Evolutionary conservation across 768 basidiomycete species (phyloP), one percentile per base, ranked within the genome.

Genomic region (Lactifluus hygrophoroides): DNA sequence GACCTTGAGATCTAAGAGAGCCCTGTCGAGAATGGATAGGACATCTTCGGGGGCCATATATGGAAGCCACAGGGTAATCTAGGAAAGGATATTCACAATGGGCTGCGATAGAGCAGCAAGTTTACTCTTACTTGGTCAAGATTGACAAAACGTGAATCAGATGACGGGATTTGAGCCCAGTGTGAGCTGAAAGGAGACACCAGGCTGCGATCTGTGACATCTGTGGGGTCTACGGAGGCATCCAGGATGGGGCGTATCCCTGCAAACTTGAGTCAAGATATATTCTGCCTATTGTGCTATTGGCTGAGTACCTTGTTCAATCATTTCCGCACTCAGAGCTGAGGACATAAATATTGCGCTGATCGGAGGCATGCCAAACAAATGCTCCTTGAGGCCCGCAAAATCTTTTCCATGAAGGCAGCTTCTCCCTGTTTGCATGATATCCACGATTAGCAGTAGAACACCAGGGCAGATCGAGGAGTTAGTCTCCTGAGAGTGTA

Each of bases 51-150:
- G 65, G 5, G 72, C 67, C 64, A 85, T 75, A 64, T 79, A 86
- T 40, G 72, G 74, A 43, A 86, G 71, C 88, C 88, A 90, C 14
- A 78, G 59, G 3, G 54, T 44, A 17, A 70, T 66, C 25, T 67
- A 46, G 49, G n/a, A 50, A 43, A 51, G 50, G 52, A 13, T 23
- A 25, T 25, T 14, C 45, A 30, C 7, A 14, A 19, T 25, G 19
- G 11, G 25, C 1, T 17, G 5, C 13, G 9, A 27, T n/a, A 35
- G 23, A 10, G 8, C 17, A 11, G 17, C n/a, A 23, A 28, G 16
- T 16, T 21, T 37, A 2, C 28, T 48, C 60, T 14, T 54, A 64
- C 62, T 27, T 62, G 51, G 14, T 38, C 6, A 43, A 40, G 50
- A 34, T 40, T 43, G 11, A 19, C 44, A 21, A 42, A 46, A 27